Base-by-base conservation (phyloP, 2,329 filamentous ascomycete species). In the Leptographium lundbergii region DNA sequence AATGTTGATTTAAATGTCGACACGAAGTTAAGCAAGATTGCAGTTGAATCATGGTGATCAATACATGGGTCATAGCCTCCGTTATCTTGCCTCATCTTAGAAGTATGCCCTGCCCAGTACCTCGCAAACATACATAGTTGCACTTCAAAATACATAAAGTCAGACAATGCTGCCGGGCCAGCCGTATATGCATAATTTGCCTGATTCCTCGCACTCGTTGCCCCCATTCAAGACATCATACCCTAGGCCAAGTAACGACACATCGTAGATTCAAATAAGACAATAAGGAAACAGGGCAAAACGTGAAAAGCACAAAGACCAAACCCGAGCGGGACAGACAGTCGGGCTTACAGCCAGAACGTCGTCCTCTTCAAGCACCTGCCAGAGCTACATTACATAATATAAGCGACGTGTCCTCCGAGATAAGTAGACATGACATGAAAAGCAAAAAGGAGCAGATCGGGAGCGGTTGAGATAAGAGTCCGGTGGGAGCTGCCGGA, bases 131-230 rank as follows among this genome's bases (percentile, higher is more conserved):
- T 14, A 42, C 10, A 25, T 22, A 45, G 4, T n/a, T 45, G 42
- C 42, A 27, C 6, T 27, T 55, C 22, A 17, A 9, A 25, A 42
- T 42, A 39, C 29, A 36, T 14, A 27, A 36, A 39, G 14, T 5
- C 13, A 11, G 27, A 32, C 19, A 50, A 27, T 57, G 51, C n/a
- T 25, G 34, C 45, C 57, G 55, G 57, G 56, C 60, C 57, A 62
- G 59, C 59, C 59, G 59, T n/a, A 57, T 54, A 39, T 55, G 47
- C 48, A 53, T 48, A 48, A 45, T 22, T 29, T 29, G n/a, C 52
- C 51, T 51, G 29, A 36, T 27, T 9, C 32, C 34, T 27, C 48
- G 32, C 42, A 32, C 27, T 24, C 17, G 13, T 34, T 34, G 14
- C 25, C 45, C 6, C 34, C 29, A 13, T 51, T 27, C 17, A 24